These are phyloP conservation scores for Cladorrhinum sp. DNA, from an alignment of 2,329 filamentous ascomycete genomes.

Conservation along the genomic window DNA sequence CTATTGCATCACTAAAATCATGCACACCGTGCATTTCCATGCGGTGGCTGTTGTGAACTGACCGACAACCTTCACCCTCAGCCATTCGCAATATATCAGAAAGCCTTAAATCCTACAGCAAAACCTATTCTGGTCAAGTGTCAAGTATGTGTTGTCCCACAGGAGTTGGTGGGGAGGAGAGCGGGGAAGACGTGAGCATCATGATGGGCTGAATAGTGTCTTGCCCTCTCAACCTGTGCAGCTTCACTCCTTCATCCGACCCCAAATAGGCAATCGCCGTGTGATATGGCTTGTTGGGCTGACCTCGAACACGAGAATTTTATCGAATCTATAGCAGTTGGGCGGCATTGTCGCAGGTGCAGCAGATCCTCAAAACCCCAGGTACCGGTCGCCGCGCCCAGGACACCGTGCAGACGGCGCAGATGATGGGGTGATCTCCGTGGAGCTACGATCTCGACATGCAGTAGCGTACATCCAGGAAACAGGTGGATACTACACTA, in stretches of 20 bases:
- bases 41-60: not conserved
- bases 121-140: not conserved
- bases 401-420: not conserved
- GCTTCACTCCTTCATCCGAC: not conserved
- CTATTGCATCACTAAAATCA: not conserved
- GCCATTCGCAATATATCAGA: not conserved
- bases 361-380: not conserved
- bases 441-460: slow-evolving; percentile 4
- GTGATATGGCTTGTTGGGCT: not conserved
- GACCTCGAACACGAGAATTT: not conserved
- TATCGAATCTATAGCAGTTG: not conserved
- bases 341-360: not conserved
- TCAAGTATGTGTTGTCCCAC: not conserved
- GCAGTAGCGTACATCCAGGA: slow-evolving; percentile 2
- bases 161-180: not conserved
- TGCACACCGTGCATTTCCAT: not conserved
- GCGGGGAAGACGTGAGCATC: not conserved
- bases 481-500: not conserved
- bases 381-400: not conserved
- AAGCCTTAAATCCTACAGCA: not conserved
- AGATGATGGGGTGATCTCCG: slow-evolving; percentile 1
- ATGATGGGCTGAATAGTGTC: not conserved
- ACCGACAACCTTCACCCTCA: not conserved
- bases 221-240: not conserved
- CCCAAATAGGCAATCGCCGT: not conserved